Conservation (phyloP, 305 asterid species). For the Nicotiana rustica region DNA sequence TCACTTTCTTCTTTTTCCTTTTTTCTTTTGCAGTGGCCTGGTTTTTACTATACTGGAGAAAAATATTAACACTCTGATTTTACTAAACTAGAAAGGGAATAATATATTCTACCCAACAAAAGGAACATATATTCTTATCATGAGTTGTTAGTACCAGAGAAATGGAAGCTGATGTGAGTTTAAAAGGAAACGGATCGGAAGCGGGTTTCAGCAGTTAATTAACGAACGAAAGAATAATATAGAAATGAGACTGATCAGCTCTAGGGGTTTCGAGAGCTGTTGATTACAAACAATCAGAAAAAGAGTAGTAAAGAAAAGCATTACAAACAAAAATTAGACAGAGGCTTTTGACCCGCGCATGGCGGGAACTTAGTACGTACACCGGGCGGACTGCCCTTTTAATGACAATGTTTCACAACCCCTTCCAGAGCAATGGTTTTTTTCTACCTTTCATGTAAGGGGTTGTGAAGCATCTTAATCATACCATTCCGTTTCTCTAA, state of each 20-base stretch:
- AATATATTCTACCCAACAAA: background rate
- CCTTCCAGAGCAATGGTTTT: background rate
- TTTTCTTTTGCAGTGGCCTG: background rate
- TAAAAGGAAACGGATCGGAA: background rate
- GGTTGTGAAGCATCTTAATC: slow-evolving; percentile 16
- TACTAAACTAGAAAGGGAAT: background rate
- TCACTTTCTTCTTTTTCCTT: background rate
- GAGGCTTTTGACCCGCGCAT: no score
- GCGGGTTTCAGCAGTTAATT: background rate
- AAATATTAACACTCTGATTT: background rate
- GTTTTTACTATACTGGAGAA: background rate
- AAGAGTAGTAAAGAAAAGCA: no score
- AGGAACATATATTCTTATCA: no score
- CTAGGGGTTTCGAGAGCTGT: no score
- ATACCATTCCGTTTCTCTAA: background rate
- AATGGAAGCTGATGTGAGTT: background rate
- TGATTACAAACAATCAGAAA: no score
- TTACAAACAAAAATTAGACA: no score
- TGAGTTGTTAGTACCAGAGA: background rate
- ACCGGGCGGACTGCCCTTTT: no score
- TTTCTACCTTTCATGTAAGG: slow-evolving; percentile 25
- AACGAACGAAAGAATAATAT: no score
- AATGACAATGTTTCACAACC: slow-evolving; percentile 21
- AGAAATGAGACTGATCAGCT: no score
- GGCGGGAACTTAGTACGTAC: no score